Evolutionary conservation across 202 grass and related monocot species (phyloP).

Genomic region (Panicum hallii): DNA sequence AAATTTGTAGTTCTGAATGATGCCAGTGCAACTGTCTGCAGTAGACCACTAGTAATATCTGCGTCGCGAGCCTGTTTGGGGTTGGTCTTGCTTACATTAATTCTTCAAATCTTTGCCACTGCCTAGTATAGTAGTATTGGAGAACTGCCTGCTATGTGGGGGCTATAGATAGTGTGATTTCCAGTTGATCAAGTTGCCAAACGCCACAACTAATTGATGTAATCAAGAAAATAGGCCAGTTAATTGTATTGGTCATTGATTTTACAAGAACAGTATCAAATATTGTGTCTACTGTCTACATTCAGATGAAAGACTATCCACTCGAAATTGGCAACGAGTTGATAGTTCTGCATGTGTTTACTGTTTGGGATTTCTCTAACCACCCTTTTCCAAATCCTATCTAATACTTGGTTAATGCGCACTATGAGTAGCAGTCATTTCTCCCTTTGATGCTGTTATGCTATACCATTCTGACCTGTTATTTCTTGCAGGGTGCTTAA

Average conservation of each 20-base stretch:
- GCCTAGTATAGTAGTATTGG: background rate
- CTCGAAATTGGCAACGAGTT: background rate
- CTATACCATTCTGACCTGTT: constrained; percentile 21
- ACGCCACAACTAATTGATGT: too few relatives aligned
- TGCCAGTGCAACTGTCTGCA: background rate
- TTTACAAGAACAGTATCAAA: background rate
- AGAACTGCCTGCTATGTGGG: too few relatives aligned
- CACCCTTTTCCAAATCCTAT: background rate
- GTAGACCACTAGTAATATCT: background rate
- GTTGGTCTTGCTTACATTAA: constrained; percentile 3
- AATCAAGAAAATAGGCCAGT: too few relatives aligned
- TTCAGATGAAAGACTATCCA: background rate
- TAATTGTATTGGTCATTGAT: too few relatives aligned
- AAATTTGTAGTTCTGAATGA: constrained; percentile 6
- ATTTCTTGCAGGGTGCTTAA: constrained; percentile 47
- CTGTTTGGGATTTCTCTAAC: background rate
- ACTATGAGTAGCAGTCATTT: background rate
- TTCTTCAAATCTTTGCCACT: background rate
- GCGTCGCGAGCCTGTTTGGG: background rate
- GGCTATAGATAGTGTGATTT: too few relatives aligned
- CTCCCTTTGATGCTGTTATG: background rate
- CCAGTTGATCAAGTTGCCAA: too few relatives aligned
- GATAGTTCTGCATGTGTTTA: background rate
- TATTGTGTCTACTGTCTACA: background rate
- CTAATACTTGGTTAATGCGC: background rate